Conservation (phyloP, 2,329 filamentous ascomycete species). For the Aspergillus sp. region DNA sequence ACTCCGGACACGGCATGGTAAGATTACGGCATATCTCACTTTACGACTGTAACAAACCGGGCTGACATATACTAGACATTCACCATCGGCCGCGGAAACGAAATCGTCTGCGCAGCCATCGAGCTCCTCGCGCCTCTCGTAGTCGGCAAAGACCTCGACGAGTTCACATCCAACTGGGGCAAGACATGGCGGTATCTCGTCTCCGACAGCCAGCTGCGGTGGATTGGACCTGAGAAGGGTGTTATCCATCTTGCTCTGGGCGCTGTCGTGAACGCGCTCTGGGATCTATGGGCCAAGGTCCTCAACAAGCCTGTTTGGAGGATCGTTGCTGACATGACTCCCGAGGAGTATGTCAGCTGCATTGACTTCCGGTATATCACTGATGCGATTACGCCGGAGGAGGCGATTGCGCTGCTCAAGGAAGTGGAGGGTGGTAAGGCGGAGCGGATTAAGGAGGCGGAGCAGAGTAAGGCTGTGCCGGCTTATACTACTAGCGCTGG, state of each 20-base stretch:
- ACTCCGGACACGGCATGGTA: slow-evolving; percentile 46
- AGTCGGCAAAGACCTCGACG: slow-evolving; percentile 71
- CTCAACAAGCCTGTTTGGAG: slow-evolving; percentile 87
- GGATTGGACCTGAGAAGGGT: slow-evolving; percentile 93
- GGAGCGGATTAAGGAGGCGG: slow-evolving; percentile 70
- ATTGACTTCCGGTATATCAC: slow-evolving; percentile 96
- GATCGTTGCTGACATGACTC: slow-evolving; percentile 85
- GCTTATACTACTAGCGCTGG: slow-evolving; percentile 89
- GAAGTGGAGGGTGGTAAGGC: slow-evolving; percentile 67
- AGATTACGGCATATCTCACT: neutral
- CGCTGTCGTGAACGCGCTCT: slow-evolving; percentile 85
- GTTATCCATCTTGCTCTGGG: slow-evolving; percentile 90
- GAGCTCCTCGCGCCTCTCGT: slow-evolving; percentile 74
- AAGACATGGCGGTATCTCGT: slow-evolving; percentile 91
- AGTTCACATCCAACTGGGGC: slow-evolving; percentile 78
- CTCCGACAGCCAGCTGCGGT: slow-evolving; percentile 83
- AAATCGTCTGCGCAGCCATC: slow-evolving; percentile 86
- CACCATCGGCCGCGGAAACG: slow-evolving; percentile 70
- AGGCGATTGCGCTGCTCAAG: slow-evolving; percentile 71
- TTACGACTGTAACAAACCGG: neutral
- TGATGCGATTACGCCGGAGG: slow-evolving; percentile 84
- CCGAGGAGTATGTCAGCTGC: slow-evolving; percentile 80
- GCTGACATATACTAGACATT: slow-evolving; percentile 37
- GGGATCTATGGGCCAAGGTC: slow-evolving; percentile 92
- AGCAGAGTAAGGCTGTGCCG: slow-evolving; percentile 73